These are phyloP conservation scores for Heterobasidion parviporum DNA, from an alignment of 1,284 basidiomycete species.

Conservation along the genomic window DNA sequence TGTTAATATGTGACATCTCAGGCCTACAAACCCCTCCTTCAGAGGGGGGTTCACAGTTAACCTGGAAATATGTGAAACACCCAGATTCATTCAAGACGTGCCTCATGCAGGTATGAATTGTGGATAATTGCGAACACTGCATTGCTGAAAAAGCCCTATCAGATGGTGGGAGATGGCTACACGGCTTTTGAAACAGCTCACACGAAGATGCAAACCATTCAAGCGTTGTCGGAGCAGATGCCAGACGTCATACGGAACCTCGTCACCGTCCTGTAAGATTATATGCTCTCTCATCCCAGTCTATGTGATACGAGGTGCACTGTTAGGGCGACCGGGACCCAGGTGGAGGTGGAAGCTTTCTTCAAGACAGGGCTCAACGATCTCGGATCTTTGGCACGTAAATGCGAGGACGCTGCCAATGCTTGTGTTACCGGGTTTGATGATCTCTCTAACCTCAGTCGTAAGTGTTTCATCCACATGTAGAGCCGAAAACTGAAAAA, in stretches of 20 bases:
- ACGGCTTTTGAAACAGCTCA: slow-evolving; percentile 8
- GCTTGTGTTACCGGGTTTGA: neutral
- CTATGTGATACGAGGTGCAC: neutral
- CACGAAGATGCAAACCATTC: slow-evolving; percentile 7
- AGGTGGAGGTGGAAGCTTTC: neutral
- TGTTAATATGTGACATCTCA: neutral
- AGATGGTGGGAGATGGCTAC: slow-evolving; percentile 4
- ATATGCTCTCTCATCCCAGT: neutral
- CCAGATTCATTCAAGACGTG: slow-evolving; percentile 4
- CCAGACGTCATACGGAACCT: slow-evolving; percentile 7
- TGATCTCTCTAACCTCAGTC: neutral
- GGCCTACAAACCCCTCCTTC: neutral
- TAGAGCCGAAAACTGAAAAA: neutral
- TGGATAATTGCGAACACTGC: no score
- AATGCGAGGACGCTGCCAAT: slow-evolving; percentile 1
- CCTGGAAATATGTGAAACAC: slow-evolving; percentile 3
- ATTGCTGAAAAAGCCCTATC: neutral
- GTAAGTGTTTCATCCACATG: neutral
- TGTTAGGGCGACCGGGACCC: neutral
- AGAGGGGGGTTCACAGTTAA: neutral
- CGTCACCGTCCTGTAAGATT: slow-evolving; percentile 4
- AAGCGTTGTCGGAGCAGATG: slow-evolving; percentile 6
- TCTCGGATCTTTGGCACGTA: neutral
- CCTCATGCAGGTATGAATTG: slow-evolving; percentile 1
- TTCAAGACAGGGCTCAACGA: slow-evolving; percentile 1